Percentiles rank a stretch among this genome's conserved stretches.
Conservation (phyloP, 2,329 filamentous ascomycete genomes). For the Paraphoma sp. region DNA sequence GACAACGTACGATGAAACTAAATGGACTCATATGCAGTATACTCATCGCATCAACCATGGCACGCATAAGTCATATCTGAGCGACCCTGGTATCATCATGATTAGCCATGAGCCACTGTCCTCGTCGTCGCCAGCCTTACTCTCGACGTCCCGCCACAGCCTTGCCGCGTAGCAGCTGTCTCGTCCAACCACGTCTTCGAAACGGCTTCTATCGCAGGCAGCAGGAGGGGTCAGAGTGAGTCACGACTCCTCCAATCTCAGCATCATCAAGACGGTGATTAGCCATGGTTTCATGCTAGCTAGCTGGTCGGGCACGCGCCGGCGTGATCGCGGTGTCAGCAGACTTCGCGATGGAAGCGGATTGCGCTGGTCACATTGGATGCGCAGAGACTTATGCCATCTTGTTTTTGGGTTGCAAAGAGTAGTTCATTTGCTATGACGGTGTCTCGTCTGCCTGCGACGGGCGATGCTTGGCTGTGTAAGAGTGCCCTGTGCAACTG, state of each 20-base stretch:
- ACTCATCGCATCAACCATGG: too few relatives aligned
- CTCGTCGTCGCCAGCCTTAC: slow-evolving; percentile 2
- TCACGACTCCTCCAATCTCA: slow-evolving; percentile 13
- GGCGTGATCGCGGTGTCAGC: slow-evolving; percentile 36
- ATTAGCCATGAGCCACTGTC: slow-evolving; percentile 3
- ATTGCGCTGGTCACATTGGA: slow-evolving; percentile 27
- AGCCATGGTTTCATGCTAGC: slow-evolving; percentile 13
- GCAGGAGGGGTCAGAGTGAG: slow-evolving; percentile 11
- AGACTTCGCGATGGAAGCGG: slow-evolving; percentile 25
- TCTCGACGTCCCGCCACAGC: slow-evolving; percentile 4
- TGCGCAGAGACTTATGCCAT: slow-evolving; percentile 17
- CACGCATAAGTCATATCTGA: neutral
- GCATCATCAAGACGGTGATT: slow-evolving; percentile 12
- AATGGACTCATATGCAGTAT: too few relatives aligned
- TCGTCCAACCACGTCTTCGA: slow-evolving; percentile 3
- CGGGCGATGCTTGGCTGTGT: slow-evolving; percentile 4
- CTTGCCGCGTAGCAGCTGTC: slow-evolving; percentile 6
- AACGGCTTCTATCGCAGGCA: slow-evolving; percentile 8
- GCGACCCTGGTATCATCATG: slow-evolving; percentile 2
- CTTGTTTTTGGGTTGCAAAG: slow-evolving; percentile 2
- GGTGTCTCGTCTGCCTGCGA: slow-evolving; percentile 26
- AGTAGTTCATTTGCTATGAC: neutral
- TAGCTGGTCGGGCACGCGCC: slow-evolving; percentile 10
- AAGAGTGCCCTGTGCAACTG: slow-evolving; percentile 8
- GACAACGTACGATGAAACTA: too few relatives aligned